Percentiles rank a stretch among this genome's conserved stretches.
phyloP scores from a whole-genome alignment of 2,329 filamentous ascomycete species.

The Onygena corvina region DNA sequence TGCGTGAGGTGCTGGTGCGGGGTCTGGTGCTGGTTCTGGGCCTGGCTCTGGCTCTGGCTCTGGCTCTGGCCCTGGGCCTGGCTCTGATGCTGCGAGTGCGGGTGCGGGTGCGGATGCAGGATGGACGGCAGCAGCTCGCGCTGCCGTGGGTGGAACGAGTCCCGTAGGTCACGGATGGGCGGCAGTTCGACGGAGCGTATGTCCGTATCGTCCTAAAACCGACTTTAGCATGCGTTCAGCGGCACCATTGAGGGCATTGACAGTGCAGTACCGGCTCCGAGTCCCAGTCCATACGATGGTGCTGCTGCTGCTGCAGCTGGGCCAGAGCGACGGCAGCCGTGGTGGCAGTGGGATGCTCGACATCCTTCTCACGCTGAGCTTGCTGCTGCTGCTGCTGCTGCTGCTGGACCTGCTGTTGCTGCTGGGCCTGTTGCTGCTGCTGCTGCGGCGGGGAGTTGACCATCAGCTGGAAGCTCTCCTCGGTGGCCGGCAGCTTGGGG shows the following conservation, averaged over 20 bases:
- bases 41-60: background rate
- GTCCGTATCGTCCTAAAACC: constrained; percentile 54
- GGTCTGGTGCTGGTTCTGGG: too few species aligned
- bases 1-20: constrained; percentile 29
- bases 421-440: constrained; percentile 43
- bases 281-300: constrained; percentile 69
- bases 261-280: constrained; percentile 53
- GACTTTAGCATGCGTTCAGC: constrained; percentile 9
- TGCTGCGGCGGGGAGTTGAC: constrained; percentile 77
- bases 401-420: constrained; percentile 17
- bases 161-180: constrained; percentile 54
- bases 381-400: constrained; percentile 3
- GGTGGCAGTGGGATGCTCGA: constrained; percentile 55
- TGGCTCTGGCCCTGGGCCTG: too few species aligned
- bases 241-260: background rate
- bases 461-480: constrained; percentile 96
- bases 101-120: constrained; percentile 35
- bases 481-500: constrained; percentile 90
- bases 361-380: constrained; percentile 30
- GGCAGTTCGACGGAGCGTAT: constrained; percentile 60
- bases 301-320: constrained; percentile 61
- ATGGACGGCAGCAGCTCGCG: constrained; percentile 75
- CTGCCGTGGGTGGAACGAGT: constrained; percentile 50
- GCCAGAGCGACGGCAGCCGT: constrained; percentile 78
- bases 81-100: too few species aligned